Conservation (phyloP, 2,329 filamentous ascomycete species). For the Chalaropsis ovoidea region DNA sequence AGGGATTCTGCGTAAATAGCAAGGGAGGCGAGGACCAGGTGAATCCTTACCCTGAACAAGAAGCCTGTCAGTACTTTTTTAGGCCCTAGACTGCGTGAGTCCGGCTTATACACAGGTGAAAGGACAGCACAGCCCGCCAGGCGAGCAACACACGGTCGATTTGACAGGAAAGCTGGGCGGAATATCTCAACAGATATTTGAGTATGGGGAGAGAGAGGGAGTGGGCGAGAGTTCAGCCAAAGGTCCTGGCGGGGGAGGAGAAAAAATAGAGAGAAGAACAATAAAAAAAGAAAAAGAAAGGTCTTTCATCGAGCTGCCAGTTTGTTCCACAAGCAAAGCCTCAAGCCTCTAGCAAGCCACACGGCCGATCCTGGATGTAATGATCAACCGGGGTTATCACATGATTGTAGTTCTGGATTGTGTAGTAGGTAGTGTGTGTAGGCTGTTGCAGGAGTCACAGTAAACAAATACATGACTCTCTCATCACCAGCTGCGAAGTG, state of each 20-base stretch:
- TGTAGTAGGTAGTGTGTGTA: not conserved
- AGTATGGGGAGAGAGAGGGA: not conserved
- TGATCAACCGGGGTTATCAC: not conserved
- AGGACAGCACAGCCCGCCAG: not conserved
- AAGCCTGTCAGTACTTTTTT: conserved; percentile 3
- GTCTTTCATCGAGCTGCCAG: not conserved
- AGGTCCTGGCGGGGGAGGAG: not conserved
- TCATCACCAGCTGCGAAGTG: not conserved
- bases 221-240: not conserved
- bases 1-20: conserved; percentile 2
- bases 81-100: conserved; percentile 4
- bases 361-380: no score
- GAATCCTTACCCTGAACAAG: conserved; percentile 8
- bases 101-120: not conserved
- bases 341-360: not conserved
- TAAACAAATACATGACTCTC: not conserved
- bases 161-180: conserved; percentile 6
- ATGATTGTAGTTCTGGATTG: not conserved
- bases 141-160: not conserved
- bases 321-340: not conserved
- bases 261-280: not conserved
- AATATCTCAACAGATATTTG: not conserved
- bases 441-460: no score
- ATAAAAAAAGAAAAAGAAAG: not conserved
- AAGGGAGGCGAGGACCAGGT: conserved; percentile 6